Evolutionary conservation across 2,329 filamentous ascomycete species (phyloP), one percentile per base, ranked within the genome.

Genomic region (Dothideomycetes sp.): DNA sequence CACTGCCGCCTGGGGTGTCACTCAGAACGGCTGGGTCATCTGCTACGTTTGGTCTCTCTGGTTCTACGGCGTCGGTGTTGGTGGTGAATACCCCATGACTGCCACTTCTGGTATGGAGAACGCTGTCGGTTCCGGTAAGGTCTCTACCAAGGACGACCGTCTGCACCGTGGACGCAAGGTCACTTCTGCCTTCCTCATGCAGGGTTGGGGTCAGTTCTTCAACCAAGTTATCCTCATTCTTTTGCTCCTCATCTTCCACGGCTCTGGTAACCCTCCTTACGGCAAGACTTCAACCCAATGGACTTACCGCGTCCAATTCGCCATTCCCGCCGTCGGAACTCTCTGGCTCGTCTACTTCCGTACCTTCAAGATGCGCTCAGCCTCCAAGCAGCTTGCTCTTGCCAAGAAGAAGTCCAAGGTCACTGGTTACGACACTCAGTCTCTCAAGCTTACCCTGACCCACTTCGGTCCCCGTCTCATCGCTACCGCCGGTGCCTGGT

Each of bases 261-360:
- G 83, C 44, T 71, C 69, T 45, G 82, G 83, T 34, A 73, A 78
- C 51, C 77, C 83, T 16, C 86, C 87, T 3, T 95, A 95, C 69
- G 81, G 77, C 44, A 63, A 72, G 46, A 71, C 79, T n/a, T 71
- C 84, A 8, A 81, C 82, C 2, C 89, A 95, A 65, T 94, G 82
- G 75, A 85, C 84, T 8, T 95, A 88, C 76, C 84, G 89, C 47
- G 65, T 96, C 38, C 94, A 85, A 3, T 96, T 96, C 58, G 87
- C 85, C 35, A 78, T 95, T 52, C 88, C 89, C 5, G 88, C 88
- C 31, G 72, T 89, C 33, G 89, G 89, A 42, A 95, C 89, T 2
- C 71, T 93, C 28, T 94, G 88, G 87, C 80, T 96, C 17, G 81
- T 89, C 55, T 96, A 95, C 76, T 94, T 91, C 73, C 84, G 89